Evolutionary conservation across 139 green algal species (phyloP).

Genomic region (Closterium sp.): DNA sequence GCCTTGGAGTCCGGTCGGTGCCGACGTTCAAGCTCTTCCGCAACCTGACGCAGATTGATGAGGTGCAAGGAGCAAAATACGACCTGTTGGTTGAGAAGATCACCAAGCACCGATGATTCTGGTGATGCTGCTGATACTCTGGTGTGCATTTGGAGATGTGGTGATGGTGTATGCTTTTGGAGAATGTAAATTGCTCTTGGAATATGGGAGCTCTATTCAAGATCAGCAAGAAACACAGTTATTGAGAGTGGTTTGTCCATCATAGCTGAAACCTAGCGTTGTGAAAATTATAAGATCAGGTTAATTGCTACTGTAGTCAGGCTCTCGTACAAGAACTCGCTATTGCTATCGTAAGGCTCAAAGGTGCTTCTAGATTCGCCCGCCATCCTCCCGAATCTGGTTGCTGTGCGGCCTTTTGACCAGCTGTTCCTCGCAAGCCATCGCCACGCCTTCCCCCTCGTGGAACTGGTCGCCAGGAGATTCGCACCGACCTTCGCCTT

Average conservation of each 20-base stretch:
- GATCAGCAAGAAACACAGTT: too few species aligned
- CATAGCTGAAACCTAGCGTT: too few species aligned
- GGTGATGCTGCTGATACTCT: too few species aligned
- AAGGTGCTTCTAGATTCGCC: neutral
- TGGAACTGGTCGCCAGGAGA: neutral
- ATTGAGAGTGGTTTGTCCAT: too few species aligned
- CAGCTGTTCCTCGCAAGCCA: too few species aligned
- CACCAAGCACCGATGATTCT: conserved; percentile 19
- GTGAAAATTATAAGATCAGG: too few species aligned
- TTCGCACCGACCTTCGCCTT: neutral
- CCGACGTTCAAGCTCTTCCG: conserved; percentile 45
- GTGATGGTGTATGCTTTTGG: neutral
- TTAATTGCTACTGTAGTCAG: too few species aligned
- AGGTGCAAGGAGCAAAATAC: conserved; percentile 34
- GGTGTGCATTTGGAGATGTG: neutral
- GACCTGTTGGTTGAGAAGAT: conserved; percentile 23
- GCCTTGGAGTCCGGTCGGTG: conserved; percentile 13
- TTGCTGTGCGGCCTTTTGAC: neutral
- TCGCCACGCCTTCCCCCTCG: too few species aligned
- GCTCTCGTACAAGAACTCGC: too few species aligned
- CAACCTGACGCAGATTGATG: conserved; percentile 19
- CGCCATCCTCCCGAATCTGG: neutral
- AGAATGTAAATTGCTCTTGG: neutral
- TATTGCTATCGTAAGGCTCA: neutral
- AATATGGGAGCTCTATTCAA: neutral